Conservation (phyloP, 2,329 filamentous ascomycete genomes). For the Fusarium burgessii region DNA sequence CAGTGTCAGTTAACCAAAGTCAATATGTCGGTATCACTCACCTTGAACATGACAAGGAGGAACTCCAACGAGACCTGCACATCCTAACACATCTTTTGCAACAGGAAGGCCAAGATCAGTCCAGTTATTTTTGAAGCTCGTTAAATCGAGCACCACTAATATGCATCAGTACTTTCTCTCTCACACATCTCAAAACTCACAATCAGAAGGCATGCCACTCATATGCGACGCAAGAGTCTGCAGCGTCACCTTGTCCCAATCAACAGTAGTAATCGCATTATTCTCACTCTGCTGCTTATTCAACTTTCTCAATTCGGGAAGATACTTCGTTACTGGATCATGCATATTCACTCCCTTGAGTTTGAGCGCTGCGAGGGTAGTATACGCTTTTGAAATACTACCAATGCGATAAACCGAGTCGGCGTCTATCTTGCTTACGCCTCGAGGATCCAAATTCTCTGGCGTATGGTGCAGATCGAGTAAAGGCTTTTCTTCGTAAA, state of each 20-base stretch:
- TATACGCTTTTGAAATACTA: slow-evolving; percentile 14
- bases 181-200: neutral
- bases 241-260: slow-evolving; percentile 6
- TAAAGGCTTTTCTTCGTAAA: slow-evolving; percentile 1
- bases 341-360: slow-evolving; percentile 1
- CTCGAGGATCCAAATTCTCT: slow-evolving; percentile 2
- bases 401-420: slow-evolving; percentile 17
- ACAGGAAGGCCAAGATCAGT: slow-evolving; percentile 8
- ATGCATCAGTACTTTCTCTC: neutral
- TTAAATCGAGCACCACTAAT: slow-evolving; percentile 12
- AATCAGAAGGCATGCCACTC: slow-evolving; percentile 13
- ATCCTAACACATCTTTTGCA: neutral
- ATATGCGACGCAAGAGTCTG: slow-evolving; percentile 13
- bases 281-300: slow-evolving; percentile 1
- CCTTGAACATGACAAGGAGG: neutral
- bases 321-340: slow-evolving; percentile 20
- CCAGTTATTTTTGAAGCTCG: slow-evolving; percentile 10
- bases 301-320: slow-evolving; percentile 5
- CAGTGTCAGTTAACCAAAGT: neutral
- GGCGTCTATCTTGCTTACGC: neutral
- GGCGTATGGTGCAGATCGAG: slow-evolving; percentile 13
- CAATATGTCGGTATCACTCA: neutral
- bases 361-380: slow-evolving; percentile 4
- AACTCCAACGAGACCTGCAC: neutral
- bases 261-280: neutral